Percentiles rank a stretch among this genome's conserved stretches.
Conservation (phyloP, 2,329 filamentous ascomycete species). For the Colletotrichum tamarilloi region DNA sequence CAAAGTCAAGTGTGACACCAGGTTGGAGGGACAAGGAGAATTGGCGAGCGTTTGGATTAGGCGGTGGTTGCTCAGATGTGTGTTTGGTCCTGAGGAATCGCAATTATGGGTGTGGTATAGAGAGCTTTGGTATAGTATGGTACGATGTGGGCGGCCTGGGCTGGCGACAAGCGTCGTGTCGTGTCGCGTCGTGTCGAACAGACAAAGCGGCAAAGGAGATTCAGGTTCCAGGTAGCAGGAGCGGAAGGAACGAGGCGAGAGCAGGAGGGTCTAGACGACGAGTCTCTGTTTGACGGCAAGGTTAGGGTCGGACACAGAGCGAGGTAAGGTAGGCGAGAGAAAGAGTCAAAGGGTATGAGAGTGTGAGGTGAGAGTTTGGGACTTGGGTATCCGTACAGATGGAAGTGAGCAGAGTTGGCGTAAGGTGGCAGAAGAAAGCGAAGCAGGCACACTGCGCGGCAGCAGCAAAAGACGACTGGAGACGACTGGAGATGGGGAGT, state of each 20-base stretch:
- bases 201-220: background rate
- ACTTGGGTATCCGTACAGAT: background rate
- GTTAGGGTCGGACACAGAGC: constrained; percentile 13
- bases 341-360: background rate
- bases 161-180: constrained; percentile 3
- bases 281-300: constrained; percentile 12
- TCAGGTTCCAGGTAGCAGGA: constrained; percentile 3
- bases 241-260: constrained; percentile 4
- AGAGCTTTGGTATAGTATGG: constrained; percentile 20
- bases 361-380: no score
- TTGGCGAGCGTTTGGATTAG: constrained; percentile 19
- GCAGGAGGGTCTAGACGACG: constrained; percentile 1
- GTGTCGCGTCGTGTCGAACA: constrained; percentile 15
- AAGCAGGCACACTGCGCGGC: constrained; percentile 26
- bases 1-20: constrained; percentile 20
- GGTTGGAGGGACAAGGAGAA: constrained; percentile 23
- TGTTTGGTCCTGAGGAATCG: constrained; percentile 17
- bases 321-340: background rate
- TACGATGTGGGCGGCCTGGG: constrained; percentile 13
- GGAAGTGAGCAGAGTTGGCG: constrained; percentile 6
- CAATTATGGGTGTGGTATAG: constrained; percentile 23
- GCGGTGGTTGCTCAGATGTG: constrained; percentile 9
- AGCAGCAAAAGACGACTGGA: constrained; percentile 13
- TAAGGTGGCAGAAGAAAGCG: constrained; percentile 13
- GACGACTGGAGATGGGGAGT: constrained; percentile 23